Conservation (phyloP, 1,139 yeast genomes). For the Zygoascus meyerae region DNA sequence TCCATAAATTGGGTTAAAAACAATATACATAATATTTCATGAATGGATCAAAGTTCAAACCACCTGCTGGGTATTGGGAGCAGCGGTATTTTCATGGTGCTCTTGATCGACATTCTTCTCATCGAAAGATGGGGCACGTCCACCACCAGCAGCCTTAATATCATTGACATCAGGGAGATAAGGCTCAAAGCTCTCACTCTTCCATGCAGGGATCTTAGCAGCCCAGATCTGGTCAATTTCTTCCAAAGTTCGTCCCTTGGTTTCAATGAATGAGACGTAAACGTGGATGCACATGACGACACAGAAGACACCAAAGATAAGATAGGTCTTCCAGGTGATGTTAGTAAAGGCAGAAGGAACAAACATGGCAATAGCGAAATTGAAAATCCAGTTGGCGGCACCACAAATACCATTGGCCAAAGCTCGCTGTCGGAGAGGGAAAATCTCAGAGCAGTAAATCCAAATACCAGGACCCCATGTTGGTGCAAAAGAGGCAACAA, state of each 20-base stretch:
- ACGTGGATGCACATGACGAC: constrained; percentile 50
- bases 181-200: constrained; percentile 23
- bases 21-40: background rate
- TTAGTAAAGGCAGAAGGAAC: constrained; percentile 47
- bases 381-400: constrained; percentile 76
- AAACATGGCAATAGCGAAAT: constrained; percentile 70
- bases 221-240: constrained; percentile 58
- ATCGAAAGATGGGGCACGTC: constrained; percentile 16
- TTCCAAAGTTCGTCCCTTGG: constrained; percentile 69
- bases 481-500: constrained; percentile 61
- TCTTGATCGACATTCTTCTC: constrained; percentile 13
- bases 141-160: constrained; percentile 17
- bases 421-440: constrained; percentile 56
- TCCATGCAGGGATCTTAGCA: constrained; percentile 30
- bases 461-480: constrained; percentile 62
- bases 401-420: constrained; percentile 50
- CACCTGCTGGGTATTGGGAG: background rate
- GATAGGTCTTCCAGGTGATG: constrained; percentile 53
- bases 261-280: constrained; percentile 59
- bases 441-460: constrained; percentile 52
- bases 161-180: constrained; percentile 18
- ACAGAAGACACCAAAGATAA: constrained; percentile 67
- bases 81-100: constrained; percentile 9
- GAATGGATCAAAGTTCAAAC: background rate
- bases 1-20: background rate